Conservation (phyloP, 345 rosid genomes). For the Acer campestre region DNA sequence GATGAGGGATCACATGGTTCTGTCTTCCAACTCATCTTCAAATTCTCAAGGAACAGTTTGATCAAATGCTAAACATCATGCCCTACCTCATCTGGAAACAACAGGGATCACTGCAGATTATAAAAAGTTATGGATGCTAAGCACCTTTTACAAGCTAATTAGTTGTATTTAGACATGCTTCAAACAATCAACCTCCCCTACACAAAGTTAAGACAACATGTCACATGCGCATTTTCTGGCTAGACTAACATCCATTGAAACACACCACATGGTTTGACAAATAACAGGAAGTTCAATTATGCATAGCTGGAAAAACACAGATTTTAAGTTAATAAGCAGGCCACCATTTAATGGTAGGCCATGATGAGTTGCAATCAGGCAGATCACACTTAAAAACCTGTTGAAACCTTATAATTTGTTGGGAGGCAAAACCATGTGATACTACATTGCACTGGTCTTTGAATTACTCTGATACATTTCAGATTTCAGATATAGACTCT, state of each 20-base stretch:
- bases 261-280: background rate
- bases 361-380: too few relatives aligned
- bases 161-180: background rate
- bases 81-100: background rate
- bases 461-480: too few relatives aligned
- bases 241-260: background rate
- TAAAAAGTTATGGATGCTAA: too few relatives aligned
- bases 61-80: background rate
- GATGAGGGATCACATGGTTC: conserved; percentile 29
- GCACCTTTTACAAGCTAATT: background rate
- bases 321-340: too few relatives aligned
- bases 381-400: too few relatives aligned
- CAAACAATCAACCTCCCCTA: background rate
- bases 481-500: too few relatives aligned
- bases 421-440: too few relatives aligned
- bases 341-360: too few relatives aligned
- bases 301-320: too few relatives aligned
- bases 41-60: background rate
- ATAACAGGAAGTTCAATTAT: too few relatives aligned
- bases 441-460: too few relatives aligned
- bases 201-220: background rate
- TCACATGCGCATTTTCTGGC: background rate
- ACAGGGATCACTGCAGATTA: background rate
- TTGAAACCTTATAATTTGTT: too few relatives aligned
- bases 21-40: conserved; percentile 25